These are phyloP conservation scores for Penicillium sp. DNA, from an alignment of 2,329 filamentous ascomycete species.

Conservation along the genomic window DNA sequence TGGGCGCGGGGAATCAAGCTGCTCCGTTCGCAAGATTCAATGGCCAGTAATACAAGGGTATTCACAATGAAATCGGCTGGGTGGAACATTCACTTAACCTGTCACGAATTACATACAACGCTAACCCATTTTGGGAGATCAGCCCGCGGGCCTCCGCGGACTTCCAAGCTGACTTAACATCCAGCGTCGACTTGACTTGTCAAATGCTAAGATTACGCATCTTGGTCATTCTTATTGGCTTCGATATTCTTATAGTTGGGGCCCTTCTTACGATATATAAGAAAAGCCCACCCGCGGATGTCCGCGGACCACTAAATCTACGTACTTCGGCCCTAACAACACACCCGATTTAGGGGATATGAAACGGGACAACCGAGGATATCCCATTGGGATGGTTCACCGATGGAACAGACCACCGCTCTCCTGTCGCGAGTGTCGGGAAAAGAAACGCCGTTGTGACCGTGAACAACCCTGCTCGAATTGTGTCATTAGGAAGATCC, in stretches of 20 bases:
- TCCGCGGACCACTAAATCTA: constrained; percentile 16
- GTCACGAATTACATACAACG: not conserved
- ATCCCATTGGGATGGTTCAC: constrained; percentile 44
- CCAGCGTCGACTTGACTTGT: not conserved
- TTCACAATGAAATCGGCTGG: not conserved
- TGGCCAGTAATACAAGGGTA: not conserved
- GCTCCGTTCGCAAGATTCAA: not conserved
- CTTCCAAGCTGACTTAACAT: not conserved
- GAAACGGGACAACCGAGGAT: constrained; percentile 20
- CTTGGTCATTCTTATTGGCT: not conserved
- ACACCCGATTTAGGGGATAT: not conserved
- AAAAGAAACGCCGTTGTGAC: constrained; percentile 34
- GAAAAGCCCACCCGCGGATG: constrained; percentile 15
- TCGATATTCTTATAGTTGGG: not conserved
- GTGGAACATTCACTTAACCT: not conserved
- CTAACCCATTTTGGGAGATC: constrained; percentile 12
- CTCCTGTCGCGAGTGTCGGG: constrained; percentile 30
- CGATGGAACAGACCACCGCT: constrained; percentile 23
- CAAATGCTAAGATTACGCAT: not conserved
- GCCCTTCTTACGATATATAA: not conserved
- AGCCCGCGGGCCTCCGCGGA: not conserved
- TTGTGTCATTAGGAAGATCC: constrained; percentile 26
- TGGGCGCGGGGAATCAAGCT: not conserved
- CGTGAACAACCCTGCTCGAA: constrained; percentile 32
- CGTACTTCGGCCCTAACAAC: not conserved